A percentile compares a stretch with the other conserved stretches of the same genome.
phyloP scores from a whole-genome alignment of 306 rosid genomes.

The Begonia fuchsioides region DNA sequence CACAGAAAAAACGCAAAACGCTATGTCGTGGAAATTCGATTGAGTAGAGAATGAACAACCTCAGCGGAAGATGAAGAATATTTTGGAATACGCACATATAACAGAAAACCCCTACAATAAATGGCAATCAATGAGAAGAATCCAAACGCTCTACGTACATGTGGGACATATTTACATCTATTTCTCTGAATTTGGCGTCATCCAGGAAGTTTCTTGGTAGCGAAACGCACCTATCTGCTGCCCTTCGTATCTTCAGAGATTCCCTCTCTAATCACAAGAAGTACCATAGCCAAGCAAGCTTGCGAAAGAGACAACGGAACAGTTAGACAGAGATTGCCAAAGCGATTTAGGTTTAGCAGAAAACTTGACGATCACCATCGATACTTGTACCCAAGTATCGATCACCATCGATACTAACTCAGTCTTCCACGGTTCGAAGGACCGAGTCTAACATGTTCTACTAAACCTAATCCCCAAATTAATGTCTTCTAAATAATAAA shows the following conservation, averaged over 20 bases:
- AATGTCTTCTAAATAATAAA: no score
- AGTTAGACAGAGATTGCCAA: no score
- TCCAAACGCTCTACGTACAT: not conserved
- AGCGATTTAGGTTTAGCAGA: no score
- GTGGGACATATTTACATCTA: not conserved
- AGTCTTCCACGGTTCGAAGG: no score
- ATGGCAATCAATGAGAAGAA: constrained; percentile 3
- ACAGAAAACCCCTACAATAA: constrained; percentile 1
- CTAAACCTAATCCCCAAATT: no score
- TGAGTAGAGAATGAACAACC: constrained; percentile 26
- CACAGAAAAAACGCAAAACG: not conserved
- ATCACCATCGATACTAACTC: no score
- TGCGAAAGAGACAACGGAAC: no score
- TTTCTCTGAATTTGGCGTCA: not conserved
- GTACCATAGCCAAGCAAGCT: no score
- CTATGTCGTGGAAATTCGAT: not conserved
- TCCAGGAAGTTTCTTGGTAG: not conserved
- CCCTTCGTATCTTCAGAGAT: not conserved
- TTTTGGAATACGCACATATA: not conserved
- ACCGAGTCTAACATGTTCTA: no score
- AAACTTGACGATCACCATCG: no score
- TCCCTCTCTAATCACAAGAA: not conserved
- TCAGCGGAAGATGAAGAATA: constrained; percentile 8
- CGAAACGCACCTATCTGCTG: not conserved
- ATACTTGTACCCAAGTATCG: no score